Conservation (phyloP, 2,329 filamentous ascomycete genomes). For the Colletotrichum magnum region DNA sequence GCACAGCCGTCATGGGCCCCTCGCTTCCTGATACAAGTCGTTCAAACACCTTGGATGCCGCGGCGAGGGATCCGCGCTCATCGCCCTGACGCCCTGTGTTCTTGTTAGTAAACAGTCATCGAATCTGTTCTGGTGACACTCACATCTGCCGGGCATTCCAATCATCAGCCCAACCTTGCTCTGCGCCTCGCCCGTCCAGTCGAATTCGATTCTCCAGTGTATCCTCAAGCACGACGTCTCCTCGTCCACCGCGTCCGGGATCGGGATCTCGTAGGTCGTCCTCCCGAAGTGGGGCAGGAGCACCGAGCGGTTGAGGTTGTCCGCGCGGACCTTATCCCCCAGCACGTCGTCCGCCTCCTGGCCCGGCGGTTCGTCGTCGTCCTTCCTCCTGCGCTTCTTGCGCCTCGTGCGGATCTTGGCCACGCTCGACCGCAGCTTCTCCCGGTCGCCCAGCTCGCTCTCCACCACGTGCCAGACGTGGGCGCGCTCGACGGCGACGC, state of each 20-base stretch:
- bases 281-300: slow-evolving; percentile 69
- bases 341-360: slow-evolving; percentile 42
- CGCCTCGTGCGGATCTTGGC: slow-evolving; percentile 47
- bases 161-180: slow-evolving; percentile 69
- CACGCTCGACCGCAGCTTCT: slow-evolving; percentile 49
- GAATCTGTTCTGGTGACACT: slow-evolving; percentile 52
- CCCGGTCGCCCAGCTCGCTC: slow-evolving; percentile 57
- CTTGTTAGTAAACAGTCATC: slow-evolving; percentile 33
- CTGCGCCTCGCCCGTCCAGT: slow-evolving; percentile 81
- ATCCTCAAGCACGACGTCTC: slow-evolving; percentile 64
- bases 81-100: slow-evolving; percentile 73
- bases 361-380: slow-evolving; percentile 39
- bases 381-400: slow-evolving; percentile 42
- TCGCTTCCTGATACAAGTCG: slow-evolving; percentile 69
- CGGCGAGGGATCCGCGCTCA: slow-evolving; percentile 66
- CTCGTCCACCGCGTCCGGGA: slow-evolving; percentile 53
- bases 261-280: slow-evolving; percentile 61
- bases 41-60: slow-evolving; percentile 73
- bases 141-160: slow-evolving; percentile 74
- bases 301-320: slow-evolving; percentile 53
- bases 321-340: slow-evolving; percentile 8
- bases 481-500: slow-evolving; percentile 71
- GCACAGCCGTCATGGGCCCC: slow-evolving; percentile 69
- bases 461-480: slow-evolving; percentile 73
- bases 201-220: slow-evolving; percentile 75